Conservation (phyloP, 2,329 filamentous ascomycete genomes). For the Alternaria alternata region DNA sequence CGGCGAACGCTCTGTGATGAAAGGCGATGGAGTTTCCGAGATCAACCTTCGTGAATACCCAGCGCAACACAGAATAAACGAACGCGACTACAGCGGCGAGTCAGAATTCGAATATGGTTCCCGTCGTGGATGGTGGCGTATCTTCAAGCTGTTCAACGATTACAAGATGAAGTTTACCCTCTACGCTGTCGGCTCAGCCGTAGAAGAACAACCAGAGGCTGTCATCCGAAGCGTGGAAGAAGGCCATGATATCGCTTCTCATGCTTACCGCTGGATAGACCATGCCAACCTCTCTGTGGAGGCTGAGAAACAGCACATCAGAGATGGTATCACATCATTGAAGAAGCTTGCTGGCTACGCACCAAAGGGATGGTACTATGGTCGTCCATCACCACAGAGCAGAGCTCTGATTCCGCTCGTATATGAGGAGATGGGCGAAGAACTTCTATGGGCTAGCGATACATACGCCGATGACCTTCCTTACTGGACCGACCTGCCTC, state of each 20-base stretch:
- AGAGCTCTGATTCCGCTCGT: constrained; percentile 59
- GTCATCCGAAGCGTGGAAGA: constrained; percentile 58
- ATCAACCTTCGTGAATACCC: constrained; percentile 49
- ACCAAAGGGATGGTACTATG: constrained; percentile 62
- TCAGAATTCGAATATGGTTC: constrained; percentile 62
- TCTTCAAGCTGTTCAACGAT: constrained; percentile 60
- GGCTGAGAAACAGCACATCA: constrained; percentile 59
- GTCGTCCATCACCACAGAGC: constrained; percentile 56
- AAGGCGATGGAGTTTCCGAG: constrained; percentile 45
- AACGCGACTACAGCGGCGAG: constrained; percentile 58
- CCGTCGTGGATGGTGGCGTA: constrained; percentile 60
- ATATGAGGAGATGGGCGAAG: constrained; percentile 62
- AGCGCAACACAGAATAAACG: constrained; percentile 48
- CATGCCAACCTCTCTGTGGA: constrained; percentile 58
- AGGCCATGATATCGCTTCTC: constrained; percentile 61
- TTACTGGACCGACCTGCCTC: constrained; percentile 63
- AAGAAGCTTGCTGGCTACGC: constrained; percentile 57
- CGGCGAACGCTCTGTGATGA: constrained; percentile 41
- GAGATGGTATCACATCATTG: constrained; percentile 52
- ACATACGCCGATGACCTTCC: constrained; percentile 64
- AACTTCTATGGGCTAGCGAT: constrained; percentile 60
- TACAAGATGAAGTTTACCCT: constrained; percentile 61
- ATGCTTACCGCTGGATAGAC: constrained; percentile 63
- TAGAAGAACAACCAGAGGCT: constrained; percentile 60
- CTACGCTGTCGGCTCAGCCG: constrained; percentile 60